Evolutionary conservation across 164 flowering plant species (phyloP).

Genomic region (Nymphaea thermarum): DNA sequence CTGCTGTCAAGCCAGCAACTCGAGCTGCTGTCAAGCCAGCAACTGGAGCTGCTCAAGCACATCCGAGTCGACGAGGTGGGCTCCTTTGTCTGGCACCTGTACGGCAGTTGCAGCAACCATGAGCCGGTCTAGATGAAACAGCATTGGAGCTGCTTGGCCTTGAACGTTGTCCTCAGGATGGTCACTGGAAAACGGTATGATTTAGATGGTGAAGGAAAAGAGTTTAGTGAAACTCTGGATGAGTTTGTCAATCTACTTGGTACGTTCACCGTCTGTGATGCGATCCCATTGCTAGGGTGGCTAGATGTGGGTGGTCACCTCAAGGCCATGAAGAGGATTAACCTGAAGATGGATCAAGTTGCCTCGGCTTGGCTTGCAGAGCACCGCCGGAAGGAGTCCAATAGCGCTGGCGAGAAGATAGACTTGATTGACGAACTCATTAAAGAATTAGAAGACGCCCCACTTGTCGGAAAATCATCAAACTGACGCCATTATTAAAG

Average conservation of each 20-base stretch:
- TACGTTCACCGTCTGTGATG: constrained; percentile 10
- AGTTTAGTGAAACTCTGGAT: not conserved
- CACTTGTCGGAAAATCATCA: constrained; percentile 3
- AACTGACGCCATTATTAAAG: constrained; percentile 9
- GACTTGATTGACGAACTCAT: constrained; percentile 23
- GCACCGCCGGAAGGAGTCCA: constrained; percentile 6
- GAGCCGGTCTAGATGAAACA: constrained; percentile 10
- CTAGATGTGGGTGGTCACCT: no score
- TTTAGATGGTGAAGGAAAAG: not conserved
- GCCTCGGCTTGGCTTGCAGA: constrained; percentile 6
- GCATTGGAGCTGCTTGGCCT: constrained; percentile 6
- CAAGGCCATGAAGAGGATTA: constrained; percentile 11
- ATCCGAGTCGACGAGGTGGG: constrained; percentile 9
- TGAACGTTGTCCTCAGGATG: constrained; percentile 10
- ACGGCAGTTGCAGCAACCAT: constrained; percentile 4
- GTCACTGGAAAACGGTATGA: constrained; percentile 15
- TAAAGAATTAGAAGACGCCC: not conserved
- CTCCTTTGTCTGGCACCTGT: constrained; percentile 2
- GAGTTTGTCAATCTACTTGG: constrained; percentile 1
- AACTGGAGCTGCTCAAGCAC: constrained; percentile 9
- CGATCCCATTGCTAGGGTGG: constrained; percentile 12
- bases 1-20: constrained; percentile 13
- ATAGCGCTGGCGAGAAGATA: not conserved
- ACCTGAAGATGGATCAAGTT: constrained; percentile 9
- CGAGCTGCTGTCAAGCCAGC: constrained; percentile 7